These are phyloP conservation scores for Glaciozyma antarctica DNA, from an alignment of 768 basidiomycete genomes.

Conservation along the genomic window DNA sequence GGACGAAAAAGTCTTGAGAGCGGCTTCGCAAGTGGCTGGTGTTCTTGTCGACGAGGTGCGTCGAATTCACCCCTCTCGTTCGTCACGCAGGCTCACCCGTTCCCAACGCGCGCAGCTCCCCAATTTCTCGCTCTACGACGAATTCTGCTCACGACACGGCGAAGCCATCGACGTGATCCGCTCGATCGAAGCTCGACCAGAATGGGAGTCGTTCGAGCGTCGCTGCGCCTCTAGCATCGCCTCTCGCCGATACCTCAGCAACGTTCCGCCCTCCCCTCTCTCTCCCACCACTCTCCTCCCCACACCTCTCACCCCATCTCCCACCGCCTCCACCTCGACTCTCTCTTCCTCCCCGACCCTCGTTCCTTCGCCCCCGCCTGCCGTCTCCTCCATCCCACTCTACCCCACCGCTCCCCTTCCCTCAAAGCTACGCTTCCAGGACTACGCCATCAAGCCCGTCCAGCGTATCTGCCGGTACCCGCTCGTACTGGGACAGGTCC, in stretches of 20 bases:
- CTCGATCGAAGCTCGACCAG: constrained; percentile 53
- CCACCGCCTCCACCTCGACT: constrained; percentile 28
- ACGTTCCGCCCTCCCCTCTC: constrained; percentile 32
- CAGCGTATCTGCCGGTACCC: constrained; percentile 95
- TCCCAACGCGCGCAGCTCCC: constrained; percentile 1
- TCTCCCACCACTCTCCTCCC: constrained; percentile 26
- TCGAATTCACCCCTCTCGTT: background rate
- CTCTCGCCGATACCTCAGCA: background rate
- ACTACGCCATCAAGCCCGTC: constrained; percentile 94
- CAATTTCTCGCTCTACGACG: constrained; percentile 52
- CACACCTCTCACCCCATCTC: constrained; percentile 10
- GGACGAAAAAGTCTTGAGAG: constrained; percentile 6
- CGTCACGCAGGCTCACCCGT: too few relatives aligned
- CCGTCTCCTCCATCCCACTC: background rate
- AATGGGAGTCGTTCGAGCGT: constrained; percentile 78
- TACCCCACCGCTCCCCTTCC: constrained; percentile 3
- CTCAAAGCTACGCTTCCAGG: constrained; percentile 45
- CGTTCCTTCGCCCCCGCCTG: background rate
- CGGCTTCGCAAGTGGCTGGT: constrained; percentile 8
- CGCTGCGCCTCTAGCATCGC: constrained; percentile 52
- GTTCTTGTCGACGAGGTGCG: constrained; percentile 46
- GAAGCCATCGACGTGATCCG: constrained; percentile 69
- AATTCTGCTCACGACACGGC: constrained; percentile 77
- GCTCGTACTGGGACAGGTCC: constrained; percentile 69
- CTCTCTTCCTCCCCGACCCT: constrained; percentile 10